Base-by-base conservation (phyloP, 78 protist species). In the Tieghemostelium lacteum region DNA sequence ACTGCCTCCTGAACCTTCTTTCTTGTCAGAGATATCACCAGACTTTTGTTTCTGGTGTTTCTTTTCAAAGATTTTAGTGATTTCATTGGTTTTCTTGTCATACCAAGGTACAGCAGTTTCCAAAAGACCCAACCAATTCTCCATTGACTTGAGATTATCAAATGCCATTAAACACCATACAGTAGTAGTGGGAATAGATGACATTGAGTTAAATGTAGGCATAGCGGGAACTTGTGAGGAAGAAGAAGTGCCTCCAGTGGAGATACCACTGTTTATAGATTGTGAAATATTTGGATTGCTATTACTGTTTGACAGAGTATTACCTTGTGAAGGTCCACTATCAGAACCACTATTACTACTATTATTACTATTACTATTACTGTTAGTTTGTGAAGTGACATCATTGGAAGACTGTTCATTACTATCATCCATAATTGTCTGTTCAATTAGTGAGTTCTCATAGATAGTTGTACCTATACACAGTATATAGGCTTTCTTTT, bases 81-180 rank as follows among this genome's bases (percentile, higher is more conserved):
- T 83, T 69, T 83, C 91, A 58, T 83, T 54, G n/a, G 78, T 50
- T 31, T 72, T 83, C 12, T 73, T 49, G 7, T 83, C 91, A 52
- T 83, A 83, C 91, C 91, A 83, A 5, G 91, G 67, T 6, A 70
- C 52, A 0, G 66, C 61, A 33, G 70, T 39, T 26, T 83, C 91
- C 6, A 83, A 73, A 22, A 83, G 71, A 45, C 91, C 91, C 20
- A 57, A 42, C 91, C 91, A 83, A 64, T 34, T 70, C 19, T 83
- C 91, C 91, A 83, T 69, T 58, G 39, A 50, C 37, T 83, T 83
- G 10, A 61, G 75, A 42, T 83, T 83, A 6, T 83, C 91, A 57
- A 83, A 83, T 69, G 71, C 78, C 7, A 83, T n/a, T 28, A 69
- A 33, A 83, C 91, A 83, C 91, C 91, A 83, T 37, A 83, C 31